Percentiles rank a stretch among this genome's conserved stretches.
These are phyloP conservation scores for Arabidopsis hybrid DNA, from an alignment of 441 rosid genomes.

Conservation along the genomic window DNA sequence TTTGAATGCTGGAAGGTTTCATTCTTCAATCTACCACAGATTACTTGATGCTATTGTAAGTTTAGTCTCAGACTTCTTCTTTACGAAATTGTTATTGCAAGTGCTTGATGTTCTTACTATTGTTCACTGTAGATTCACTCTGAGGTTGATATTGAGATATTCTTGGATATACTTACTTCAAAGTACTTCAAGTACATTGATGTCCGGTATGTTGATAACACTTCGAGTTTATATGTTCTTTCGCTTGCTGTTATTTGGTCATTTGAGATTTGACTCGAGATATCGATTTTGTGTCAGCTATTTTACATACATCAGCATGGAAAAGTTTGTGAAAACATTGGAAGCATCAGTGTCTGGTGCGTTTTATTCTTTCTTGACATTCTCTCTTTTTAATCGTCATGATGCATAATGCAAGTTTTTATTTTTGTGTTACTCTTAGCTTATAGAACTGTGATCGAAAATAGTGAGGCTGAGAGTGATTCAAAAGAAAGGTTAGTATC, in stretches of 20 bases:
- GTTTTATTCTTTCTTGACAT: slow-evolving; percentile 4
- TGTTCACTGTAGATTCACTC: slow-evolving; percentile 61
- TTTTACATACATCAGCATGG: slow-evolving; percentile 83
- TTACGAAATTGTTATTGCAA: background rate
- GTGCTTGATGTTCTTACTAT: background rate
- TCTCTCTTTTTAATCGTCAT: background rate
- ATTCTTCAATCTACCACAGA: slow-evolving; percentile 74
- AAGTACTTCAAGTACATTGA: slow-evolving; percentile 88
- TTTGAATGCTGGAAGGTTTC: slow-evolving; percentile 73
- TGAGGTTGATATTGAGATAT: slow-evolving; percentile 47
- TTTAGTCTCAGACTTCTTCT: slow-evolving; percentile 9
- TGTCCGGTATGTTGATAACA: slow-evolving; percentile 60
- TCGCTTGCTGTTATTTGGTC: slow-evolving; percentile 12
- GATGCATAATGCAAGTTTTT: slow-evolving; percentile 11
- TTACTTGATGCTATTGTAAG: slow-evolving; percentile 74
- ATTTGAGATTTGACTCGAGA: slow-evolving; percentile 13
- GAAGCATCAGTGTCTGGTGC: slow-evolving; percentile 60
- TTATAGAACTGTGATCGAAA: slow-evolving; percentile 34
- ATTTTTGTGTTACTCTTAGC: slow-evolving; percentile 41
- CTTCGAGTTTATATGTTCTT: slow-evolving; percentile 1
- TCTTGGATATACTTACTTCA: slow-evolving; percentile 60
- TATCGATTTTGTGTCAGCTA: slow-evolving; percentile 54
- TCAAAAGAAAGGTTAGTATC: slow-evolving; percentile 61
- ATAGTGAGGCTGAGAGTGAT: slow-evolving; percentile 40
- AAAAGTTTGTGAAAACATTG: slow-evolving; percentile 63